A percentile compares a stretch with the other conserved stretches of the same genome.
phyloP scores from a whole-genome alignment of 164 flowering plant genomes.

The Malania oleifera region DNA sequence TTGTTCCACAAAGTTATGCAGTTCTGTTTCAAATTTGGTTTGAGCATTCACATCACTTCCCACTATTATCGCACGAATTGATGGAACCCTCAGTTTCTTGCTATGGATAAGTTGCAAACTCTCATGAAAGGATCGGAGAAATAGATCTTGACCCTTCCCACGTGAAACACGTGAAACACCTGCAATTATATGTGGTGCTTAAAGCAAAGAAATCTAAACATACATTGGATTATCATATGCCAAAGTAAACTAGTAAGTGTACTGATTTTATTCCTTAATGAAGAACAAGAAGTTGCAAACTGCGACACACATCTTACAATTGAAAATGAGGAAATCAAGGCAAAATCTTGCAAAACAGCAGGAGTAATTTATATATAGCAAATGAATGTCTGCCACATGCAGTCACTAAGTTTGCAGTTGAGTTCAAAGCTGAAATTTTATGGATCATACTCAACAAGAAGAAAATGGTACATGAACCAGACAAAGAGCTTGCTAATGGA shows the following conservation, averaged over 20 bases:
- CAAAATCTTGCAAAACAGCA: not conserved
- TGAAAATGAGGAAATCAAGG: not conserved
- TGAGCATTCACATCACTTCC: conserved; percentile 94
- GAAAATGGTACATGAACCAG: too few species aligned
- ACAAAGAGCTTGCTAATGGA: too few species aligned
- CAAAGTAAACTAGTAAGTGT: too few species aligned
- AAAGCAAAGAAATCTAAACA: conserved; percentile 7
- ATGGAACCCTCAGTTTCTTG: conserved; percentile 68
- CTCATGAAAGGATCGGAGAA: conserved; percentile 74
- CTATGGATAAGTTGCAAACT: conserved; percentile 64
- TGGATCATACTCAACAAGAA: too few species aligned
- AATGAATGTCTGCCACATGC: not conserved
- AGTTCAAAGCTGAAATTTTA: not conserved
- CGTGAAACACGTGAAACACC: conserved; percentile 99
- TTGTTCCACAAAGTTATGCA: conserved; percentile 69
- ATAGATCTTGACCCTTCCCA: conserved; percentile 95
- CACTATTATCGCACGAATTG: conserved; percentile 80
- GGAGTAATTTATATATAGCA: not conserved
- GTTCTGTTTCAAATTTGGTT: conserved; percentile 77
- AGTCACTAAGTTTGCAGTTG: not conserved
- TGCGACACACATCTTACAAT: not conserved
- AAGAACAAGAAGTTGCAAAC: too few species aligned
- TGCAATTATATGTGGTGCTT: conserved; percentile 23
- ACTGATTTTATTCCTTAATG: too few species aligned
- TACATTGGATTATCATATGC: not conserved